phyloP scores from a whole-genome alignment of 1,139 yeast genomes.

The Magnusiomyces paraingens region DNA sequence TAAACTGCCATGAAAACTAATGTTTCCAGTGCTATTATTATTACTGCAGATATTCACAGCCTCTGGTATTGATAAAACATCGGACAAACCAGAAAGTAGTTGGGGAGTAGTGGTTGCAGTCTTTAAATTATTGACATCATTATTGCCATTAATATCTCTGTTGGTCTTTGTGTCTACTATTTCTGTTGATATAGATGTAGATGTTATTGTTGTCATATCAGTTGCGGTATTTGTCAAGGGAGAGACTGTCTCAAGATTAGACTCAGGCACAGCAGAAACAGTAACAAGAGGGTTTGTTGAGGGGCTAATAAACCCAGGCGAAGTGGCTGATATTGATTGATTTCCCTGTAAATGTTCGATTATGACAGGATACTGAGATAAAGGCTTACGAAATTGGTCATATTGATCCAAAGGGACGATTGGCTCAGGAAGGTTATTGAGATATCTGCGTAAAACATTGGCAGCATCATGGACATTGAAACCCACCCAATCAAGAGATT shows the following conservation, averaged over 20 bases:
- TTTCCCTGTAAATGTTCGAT: constrained; percentile 49
- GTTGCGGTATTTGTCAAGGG: neutral
- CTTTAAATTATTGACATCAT: too few relatives aligned
- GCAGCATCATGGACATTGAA: constrained; percentile 98
- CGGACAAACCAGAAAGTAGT: too few relatives aligned
- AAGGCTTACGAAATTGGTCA: constrained; percentile 74
- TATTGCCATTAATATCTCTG: too few relatives aligned
- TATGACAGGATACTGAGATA: constrained; percentile 53
- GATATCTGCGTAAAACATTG: constrained; percentile 72
- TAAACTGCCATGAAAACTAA: too few relatives aligned
- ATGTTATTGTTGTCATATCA: neutral
- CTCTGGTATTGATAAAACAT: too few relatives aligned
- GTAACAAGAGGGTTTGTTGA: too few relatives aligned
- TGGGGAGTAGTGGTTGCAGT: too few relatives aligned
- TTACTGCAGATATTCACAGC: too few relatives aligned
- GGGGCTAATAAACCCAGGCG: constrained; percentile 3
- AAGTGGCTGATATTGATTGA: constrained; percentile 18
- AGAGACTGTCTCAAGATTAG: neutral
- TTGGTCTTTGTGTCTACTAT: too few relatives aligned
- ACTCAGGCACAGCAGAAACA: too few relatives aligned
- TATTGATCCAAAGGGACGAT: constrained; percentile 74
- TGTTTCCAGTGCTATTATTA: too few relatives aligned
- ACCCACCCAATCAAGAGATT: constrained; percentile 83
- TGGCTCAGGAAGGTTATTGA: constrained; percentile 89
- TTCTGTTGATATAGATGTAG: neutral